Base-by-base conservation (phyloP, 2,329 filamentous ascomycete species). In the Colletotrichum musicola region DNA sequence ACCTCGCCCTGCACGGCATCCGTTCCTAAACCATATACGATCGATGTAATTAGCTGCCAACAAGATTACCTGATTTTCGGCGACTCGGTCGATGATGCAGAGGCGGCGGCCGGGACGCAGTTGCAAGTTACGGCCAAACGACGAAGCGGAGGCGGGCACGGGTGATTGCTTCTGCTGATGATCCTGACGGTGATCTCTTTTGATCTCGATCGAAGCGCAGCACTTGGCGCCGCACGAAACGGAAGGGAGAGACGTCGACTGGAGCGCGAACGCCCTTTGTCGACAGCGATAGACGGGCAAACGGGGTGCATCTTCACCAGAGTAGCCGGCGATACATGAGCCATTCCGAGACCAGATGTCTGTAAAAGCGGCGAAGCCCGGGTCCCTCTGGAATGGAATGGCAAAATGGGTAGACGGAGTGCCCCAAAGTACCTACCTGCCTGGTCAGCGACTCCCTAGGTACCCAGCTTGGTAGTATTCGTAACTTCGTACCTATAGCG, bases 171-270 rank as follows among this genome's bases (percentile, higher is more conserved):
- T 59, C 38, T 54, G 30, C 44, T 14, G 38, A 20, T 47, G 53
- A 53, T 46, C 10, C 44, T 42, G 38, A 40, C 27, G 18, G 30
- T 42, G 22, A 49, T 47, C 27, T 27, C 5, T 47, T 57, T 27
- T 62, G 53, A 64, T 42, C 20, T 55, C 47, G 30, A 64, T 54
- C 38, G 22, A 13, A 42, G 62, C 30, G 20, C 30, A 20, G 62
- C 16, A 30, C 54, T 44, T 44, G 54, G 53, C 20, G 9, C 20
- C 18, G 59, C 22, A 47, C 27, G 27, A 54, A 27, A 20, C 51
- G 20, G 38, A 46, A 54, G 38, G 22, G 22, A 30, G 40, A 49
- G 38, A 30, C 18, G 25, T 22, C 57, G 18, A 44, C 62, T 56
- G 63, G 38, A 55, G 63, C 35, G 58, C 51, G 22, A 25, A 16